A percentile compares a stretch with the other conserved stretches of the same genome.
Evolutionary conservation across 176 grass and related monocot genomes (phyloP).

Genomic region (sorghum (Sorghum bicolor)): Sorghum_bicolor_NCBIv3 NC_012871.2:7367001-7367500

Average conservation of each 20-base stretch:
- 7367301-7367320: no score
- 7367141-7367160: neutral
- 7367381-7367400: neutral
- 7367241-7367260: slow-evolving; percentile 76
- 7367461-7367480: neutral
- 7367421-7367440: neutral
- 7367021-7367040: slow-evolving; percentile 86
- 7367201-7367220: slow-evolving; percentile 76
- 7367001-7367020: neutral
- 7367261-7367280: slow-evolving; percentile 6
- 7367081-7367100: slow-evolving; percentile 66
- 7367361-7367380: neutral
- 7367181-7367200: slow-evolving; percentile 26
- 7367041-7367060: slow-evolving; percentile 79
- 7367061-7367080: slow-evolving; percentile 78
- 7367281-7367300: neutral
- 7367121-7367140: neutral
- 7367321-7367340: no score
- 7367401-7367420: neutral
- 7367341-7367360: neutral
- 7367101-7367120: neutral
- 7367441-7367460: neutral
- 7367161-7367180: neutral
- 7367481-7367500: neutral
- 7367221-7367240: slow-evolving; percentile 73